phyloP scores from a whole-genome alignment of 2,329 filamentous ascomycete genomes.

The Fusarium nematophilum region DNA sequence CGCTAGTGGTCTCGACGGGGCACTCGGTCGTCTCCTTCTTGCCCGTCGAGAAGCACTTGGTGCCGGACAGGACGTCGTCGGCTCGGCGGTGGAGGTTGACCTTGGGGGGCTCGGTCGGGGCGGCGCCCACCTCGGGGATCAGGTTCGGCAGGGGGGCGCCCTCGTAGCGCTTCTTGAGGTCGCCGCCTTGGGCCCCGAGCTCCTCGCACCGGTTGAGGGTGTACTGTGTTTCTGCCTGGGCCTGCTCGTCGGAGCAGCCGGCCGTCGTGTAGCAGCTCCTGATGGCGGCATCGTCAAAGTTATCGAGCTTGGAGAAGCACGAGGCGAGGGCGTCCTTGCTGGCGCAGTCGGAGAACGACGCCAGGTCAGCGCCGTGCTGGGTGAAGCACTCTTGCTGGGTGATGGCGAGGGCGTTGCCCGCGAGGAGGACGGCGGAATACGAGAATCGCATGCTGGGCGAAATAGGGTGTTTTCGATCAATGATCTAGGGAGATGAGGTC shows the following conservation, averaged over 20 bases:
- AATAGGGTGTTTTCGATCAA: no score
- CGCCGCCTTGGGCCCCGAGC: conserved; percentile 36
- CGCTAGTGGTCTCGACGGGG: conserved; percentile 52
- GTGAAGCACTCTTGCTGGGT: conserved; percentile 54
- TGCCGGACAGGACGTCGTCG: conserved; percentile 33
- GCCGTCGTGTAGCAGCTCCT: conserved; percentile 51
- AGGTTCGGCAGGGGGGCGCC: conserved; percentile 35
- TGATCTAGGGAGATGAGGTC: no score
- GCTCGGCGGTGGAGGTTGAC: conserved; percentile 31
- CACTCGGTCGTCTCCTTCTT: conserved; percentile 53
- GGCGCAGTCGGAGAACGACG: conserved; percentile 57
- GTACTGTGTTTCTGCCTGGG: conserved; percentile 44
- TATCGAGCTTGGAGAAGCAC: conserved; percentile 54
- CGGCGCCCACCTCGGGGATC: conserved; percentile 25
- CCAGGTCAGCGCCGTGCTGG: conserved; percentile 52
- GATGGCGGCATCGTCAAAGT: conserved; percentile 49
- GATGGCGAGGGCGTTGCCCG: conserved; percentile 49
- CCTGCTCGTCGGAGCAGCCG: conserved; percentile 50
- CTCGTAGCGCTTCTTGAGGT: conserved; percentile 46
- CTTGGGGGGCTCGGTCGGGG: conserved; percentile 28
- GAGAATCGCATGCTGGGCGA: conserved; percentile 46
- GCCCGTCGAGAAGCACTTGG: conserved; percentile 52
- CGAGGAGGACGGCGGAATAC: conserved; percentile 48
- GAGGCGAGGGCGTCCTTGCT: conserved; percentile 53
- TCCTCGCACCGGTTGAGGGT: conserved; percentile 49